Conservation (phyloP, 225 moss, liverwort and hornwort species). For the Lunularia cruciata region DNA sequence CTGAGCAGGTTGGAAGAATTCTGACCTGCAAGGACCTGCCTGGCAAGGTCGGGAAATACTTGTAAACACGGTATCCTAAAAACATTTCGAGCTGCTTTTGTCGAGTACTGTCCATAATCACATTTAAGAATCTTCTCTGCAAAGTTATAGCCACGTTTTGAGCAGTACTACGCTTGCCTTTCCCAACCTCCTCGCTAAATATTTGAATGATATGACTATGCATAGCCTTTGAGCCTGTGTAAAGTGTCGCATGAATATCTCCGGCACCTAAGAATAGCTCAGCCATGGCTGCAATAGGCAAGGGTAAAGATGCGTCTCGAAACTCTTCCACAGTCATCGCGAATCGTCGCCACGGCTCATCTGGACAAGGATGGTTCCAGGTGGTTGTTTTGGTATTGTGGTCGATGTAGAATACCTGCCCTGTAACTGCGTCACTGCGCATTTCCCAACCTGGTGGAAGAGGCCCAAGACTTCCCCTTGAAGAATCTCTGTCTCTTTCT, state of each 20-base stretch:
- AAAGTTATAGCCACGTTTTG: constrained; percentile 93
- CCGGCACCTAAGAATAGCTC: constrained; percentile 85
- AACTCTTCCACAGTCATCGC: constrained; percentile 93
- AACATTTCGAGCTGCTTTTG: constrained; percentile 98
- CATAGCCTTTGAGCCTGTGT: constrained; percentile 98
- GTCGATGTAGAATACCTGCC: constrained; percentile 88
- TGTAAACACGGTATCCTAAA: constrained; percentile 76
- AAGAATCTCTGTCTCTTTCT: constrained; percentile 39
- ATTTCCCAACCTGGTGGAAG: constrained; percentile 97
- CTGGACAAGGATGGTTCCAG: constrained; percentile 96
- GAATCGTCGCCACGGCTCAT: constrained; percentile 90
- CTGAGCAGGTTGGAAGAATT: neutral
- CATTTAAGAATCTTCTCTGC: constrained; percentile 86
- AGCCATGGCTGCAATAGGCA: constrained; percentile 78
- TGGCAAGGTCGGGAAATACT: constrained; percentile 87
- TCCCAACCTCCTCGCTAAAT: constrained; percentile 81
- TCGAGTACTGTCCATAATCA: constrained; percentile 85
- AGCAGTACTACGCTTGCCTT: constrained; percentile 85
- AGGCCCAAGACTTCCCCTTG: constrained; percentile 71
- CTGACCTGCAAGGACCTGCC: constrained; percentile 87
- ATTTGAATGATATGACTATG: constrained; percentile 99
- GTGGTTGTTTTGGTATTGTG: constrained; percentile 93
- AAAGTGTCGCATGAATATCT: constrained; percentile 97
- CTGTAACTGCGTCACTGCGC: constrained; percentile 85
- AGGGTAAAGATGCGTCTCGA: constrained; percentile 74